Evolutionary conservation across 2,329 filamentous ascomycete species (phyloP).

Genomic region (Botrytis galanthina): DNA sequence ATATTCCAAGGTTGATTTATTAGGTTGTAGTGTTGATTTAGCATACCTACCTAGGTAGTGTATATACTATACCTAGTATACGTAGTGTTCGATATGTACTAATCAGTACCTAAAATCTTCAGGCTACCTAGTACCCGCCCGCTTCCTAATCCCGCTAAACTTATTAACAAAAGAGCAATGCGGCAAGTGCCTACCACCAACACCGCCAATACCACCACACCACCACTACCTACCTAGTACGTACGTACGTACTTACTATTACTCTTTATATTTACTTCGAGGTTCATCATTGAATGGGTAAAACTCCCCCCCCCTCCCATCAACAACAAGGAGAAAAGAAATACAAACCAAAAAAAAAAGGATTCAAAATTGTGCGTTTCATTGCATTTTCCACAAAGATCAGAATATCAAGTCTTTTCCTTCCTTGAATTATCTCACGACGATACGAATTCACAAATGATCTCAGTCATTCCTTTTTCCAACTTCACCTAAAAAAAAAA

Average conservation of each 20-base stretch:
- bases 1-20: no score
- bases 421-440: not conserved
- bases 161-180: not conserved
- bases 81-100: no score
- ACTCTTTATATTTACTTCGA: not conserved
- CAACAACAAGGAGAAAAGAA: not conserved
- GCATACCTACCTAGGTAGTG: no score
- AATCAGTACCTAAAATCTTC: not conserved
- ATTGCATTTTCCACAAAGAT: not conserved
- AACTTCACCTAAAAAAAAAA: not conserved
- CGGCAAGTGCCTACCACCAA: not conserved
- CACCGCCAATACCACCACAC: not conserved
- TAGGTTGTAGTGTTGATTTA: no score
- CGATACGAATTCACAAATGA: slow-evolving; percentile 3
- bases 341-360: not conserved
- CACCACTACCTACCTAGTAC: not conserved
- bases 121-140: not conserved
- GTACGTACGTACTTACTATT: no score
- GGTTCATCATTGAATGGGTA: not conserved
- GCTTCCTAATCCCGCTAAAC: not conserved
- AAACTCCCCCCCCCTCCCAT: not conserved
- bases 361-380: not conserved
- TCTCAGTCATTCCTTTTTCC: not conserved
- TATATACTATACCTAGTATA: no score
- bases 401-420: not conserved